Evolutionary conservation across 2,329 filamentous ascomycete species (phyloP), one percentile per base, ranked within the genome.

Genomic region (Penicillium psychrosexuale): DNA sequence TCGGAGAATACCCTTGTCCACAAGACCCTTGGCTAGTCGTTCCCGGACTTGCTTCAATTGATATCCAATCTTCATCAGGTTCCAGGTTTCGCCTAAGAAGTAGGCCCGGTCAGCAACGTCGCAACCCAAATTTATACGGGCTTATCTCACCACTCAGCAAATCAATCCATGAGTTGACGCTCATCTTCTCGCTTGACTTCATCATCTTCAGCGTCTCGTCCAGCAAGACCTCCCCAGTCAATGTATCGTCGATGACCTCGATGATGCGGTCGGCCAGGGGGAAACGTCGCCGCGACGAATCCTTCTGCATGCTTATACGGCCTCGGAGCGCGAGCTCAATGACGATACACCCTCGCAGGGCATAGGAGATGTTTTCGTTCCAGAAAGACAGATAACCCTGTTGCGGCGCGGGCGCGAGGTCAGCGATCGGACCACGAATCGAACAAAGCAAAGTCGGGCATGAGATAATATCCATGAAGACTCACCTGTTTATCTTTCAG

Each of bases 141-240:
- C 5, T 33, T 4, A 38, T 54, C 82, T 66, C 84, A 97, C 93
- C 94, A 75, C 92, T 97, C 91, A 99, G 93, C 65, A 99, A 80
- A 75, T 99, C 94, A 74, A 99, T 97, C 94, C 94, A 99, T 43
- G 91, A 90, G 80, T 90, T 94, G 64, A 99, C 94, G 76, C 94
- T 97, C 94, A 99, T 97, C 83, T 96, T 97, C 81, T 99, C 94
- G 76, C 91, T 97, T 66, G 90, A 87, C 82, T 99, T 99, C 93
- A 99, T 99, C 92, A 99, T 96, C 82, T 99, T 99, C 70, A 99
- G 80, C 56, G 94, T 90, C 80, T 99, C 94, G 77, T 99, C 94
- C 69, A 99, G 84, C 68, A 99, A 83, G 61, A 97, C 94, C 79
- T 99, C 94, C 66, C 94, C 94, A 6, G 94, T 99, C 71, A 97